These are phyloP conservation scores for Harringtonia lauricola DNA, from an alignment of 2,329 filamentous ascomycete genomes.

Conservation along the genomic window DNA sequence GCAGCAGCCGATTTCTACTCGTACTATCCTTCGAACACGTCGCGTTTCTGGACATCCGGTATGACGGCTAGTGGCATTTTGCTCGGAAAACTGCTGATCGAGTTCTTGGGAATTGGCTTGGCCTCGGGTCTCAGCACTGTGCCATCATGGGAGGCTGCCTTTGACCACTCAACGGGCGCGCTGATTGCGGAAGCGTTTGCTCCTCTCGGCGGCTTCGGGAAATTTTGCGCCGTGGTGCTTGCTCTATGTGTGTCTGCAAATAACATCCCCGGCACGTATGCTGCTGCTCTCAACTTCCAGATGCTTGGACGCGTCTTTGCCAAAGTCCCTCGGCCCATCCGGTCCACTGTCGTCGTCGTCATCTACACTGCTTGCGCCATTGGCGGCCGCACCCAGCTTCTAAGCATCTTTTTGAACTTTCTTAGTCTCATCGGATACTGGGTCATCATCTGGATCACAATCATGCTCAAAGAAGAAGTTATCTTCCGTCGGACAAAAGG, in stretches of 20 bases:
- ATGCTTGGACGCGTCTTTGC: conserved; percentile 48
- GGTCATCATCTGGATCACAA: conserved; percentile 54
- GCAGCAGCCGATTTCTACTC: conserved; percentile 58
- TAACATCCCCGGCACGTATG: conserved; percentile 54
- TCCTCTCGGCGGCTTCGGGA: conserved; percentile 50
- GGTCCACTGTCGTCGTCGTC: conserved; percentile 51
- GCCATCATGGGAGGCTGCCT: conserved; percentile 44
- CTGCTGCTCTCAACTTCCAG: conserved; percentile 56
- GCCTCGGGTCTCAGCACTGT: conserved; percentile 43
- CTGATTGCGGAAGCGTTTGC: conserved; percentile 52
- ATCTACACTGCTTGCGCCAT: conserved; percentile 55
- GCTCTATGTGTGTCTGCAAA: conserved; percentile 56
- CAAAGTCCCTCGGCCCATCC: conserved; percentile 49
- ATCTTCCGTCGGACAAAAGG: conserved; percentile 42
- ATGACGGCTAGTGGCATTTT: conserved; percentile 46
- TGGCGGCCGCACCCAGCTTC: conserved; percentile 47
- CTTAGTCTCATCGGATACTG: conserved; percentile 62
- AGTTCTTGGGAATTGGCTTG: conserved; percentile 51
- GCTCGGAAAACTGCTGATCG: conserved; percentile 47
- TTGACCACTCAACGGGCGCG: conserved; percentile 47
- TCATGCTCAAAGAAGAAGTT: conserved; percentile 49
- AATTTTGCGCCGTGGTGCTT: conserved; percentile 54
- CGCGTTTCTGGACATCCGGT: conserved; percentile 31
- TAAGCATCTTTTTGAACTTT: conserved; percentile 58
- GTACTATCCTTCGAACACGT: conserved; percentile 25